Evolutionary conservation across 129 eudicot genomes (phyloP).

Genomic region (Flaveria brownii): DNA sequence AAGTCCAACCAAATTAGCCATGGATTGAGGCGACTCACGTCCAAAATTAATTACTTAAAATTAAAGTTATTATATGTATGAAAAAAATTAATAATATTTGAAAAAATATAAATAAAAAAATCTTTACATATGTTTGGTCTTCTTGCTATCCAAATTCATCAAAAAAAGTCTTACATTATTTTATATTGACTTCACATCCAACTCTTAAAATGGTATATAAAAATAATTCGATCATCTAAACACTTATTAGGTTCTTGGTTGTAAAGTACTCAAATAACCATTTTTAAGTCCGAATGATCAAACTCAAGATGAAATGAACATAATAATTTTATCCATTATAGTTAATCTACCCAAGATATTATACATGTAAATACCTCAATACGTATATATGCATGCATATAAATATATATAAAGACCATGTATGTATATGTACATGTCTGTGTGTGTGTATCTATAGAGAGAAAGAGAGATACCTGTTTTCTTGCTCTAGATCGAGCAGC

Average conservation of each 20-base stretch:
- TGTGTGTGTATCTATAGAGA: not conserved
- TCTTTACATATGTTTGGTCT: not conserved
- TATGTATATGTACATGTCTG: too few species aligned
- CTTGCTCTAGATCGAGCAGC: slow-evolving; percentile 68
- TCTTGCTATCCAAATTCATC: not conserved
- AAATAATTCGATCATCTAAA: not conserved
- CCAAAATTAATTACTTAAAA: not conserved
- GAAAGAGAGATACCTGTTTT: slow-evolving; percentile 40
- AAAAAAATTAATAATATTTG: not conserved
- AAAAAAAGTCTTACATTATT: not conserved
- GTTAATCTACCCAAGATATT: not conserved
- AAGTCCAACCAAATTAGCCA: not conserved
- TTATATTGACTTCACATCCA: too few species aligned
- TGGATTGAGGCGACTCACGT: not conserved
- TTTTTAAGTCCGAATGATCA: not conserved
- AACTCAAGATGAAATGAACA: not conserved
- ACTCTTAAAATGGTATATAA: too few species aligned
- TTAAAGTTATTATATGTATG: not conserved
- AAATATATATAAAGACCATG: too few species aligned
- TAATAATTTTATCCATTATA: not conserved
- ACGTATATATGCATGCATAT: too few species aligned
- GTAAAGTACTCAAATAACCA: not conserved
- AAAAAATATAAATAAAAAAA: not conserved
- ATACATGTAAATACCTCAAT: not conserved
- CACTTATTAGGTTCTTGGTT: not conserved